A percentile compares a stretch with the other conserved stretches of the same genome.
Conservation (phyloP, 1,139 yeast species). For the Spencermartinsiella ligniputridi region DNA sequence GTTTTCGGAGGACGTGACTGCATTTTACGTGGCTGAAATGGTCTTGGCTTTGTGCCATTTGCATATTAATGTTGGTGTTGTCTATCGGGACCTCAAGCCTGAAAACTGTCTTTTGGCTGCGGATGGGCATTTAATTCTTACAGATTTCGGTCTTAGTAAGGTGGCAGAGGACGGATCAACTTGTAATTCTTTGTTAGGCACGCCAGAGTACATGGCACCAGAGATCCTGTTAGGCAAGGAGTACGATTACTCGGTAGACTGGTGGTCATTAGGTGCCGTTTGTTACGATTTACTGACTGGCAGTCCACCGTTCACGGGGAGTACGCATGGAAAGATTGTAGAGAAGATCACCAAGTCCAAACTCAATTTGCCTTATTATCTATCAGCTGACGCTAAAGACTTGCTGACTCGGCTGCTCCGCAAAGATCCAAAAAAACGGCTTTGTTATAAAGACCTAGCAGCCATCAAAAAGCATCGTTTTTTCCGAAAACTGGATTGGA, state of each 20-base stretch:
- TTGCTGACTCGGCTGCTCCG: conserved; percentile 66
- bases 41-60: conserved; percentile 75
- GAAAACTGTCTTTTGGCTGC: conserved; percentile 84
- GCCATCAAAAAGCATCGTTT: conserved; percentile 66
- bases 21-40: conserved; percentile 84
- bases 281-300: conserved; percentile 86
- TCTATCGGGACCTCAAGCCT: conserved; percentile 88
- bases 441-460: conserved; percentile 65
- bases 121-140: conserved; percentile 74
- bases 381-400: conserved; percentile 83
- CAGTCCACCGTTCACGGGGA: conserved; percentile 91
- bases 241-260: conserved; percentile 86
- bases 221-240: conserved; percentile 80
- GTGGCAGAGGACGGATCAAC: conserved; percentile 51
- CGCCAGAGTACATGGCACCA: conserved; percentile 97
- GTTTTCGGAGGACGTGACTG: conserved; percentile 71
- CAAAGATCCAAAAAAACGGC: conserved; percentile 69
- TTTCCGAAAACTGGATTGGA: conserved; percentile 78
- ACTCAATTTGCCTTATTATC: conserved; percentile 73
- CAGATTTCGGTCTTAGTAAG: conserved; percentile 90
- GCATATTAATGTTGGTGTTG: conserved; percentile 77
- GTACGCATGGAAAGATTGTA: conserved; percentile 72
- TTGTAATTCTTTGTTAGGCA: conserved; percentile 79
- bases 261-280: conserved; percentile 97
- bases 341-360: conserved; percentile 72